Base-by-base conservation (phyloP, 2,329 filamentous ascomycete genomes). In the Plenodomus lindquistii region DNA sequence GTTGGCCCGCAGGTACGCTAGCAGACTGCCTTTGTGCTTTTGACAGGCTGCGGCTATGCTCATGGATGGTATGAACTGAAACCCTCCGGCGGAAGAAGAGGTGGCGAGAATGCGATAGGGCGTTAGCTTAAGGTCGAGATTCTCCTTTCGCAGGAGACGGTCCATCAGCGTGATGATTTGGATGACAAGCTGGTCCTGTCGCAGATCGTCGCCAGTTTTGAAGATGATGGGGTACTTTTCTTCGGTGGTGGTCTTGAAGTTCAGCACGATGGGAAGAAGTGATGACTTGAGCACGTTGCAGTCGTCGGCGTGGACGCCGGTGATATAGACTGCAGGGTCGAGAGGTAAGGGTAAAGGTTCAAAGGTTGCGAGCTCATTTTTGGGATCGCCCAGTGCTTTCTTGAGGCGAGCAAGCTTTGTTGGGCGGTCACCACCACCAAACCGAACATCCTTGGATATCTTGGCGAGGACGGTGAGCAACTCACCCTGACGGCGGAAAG, bases 111-210 rank as follows among this genome's bases (percentile, higher is more conserved):
- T 97, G 62, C 93, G 93, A 77, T 99, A 99, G 0, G 94, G 94
- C 0, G 93, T 93, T 1, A 99, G 81, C 67, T 95, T 97, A 37
- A 99, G 81, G 67, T 99, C 94, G 9, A 99, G 79, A 53, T 99
- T 97, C 69, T 99, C 94, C 67, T 97, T 97, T 50, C 90, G 89
- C 4, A 99, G 81, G 1, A 99, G 83, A 49, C 93, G 89, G 65
- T 99, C 94, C 94, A 99, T 99, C 15, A 99, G 81, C 0, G 91
- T 96, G 70, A 99, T 97, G 66, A 97, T 97, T 66, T 90, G 94
- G 45, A 99, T 95, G 29, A 99, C 93, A 2, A 99, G 83, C 69
- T 99, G 94, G 67, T 99, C 94, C 73, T 99, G 94, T 13, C 94
- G 88, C 42, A 99, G 79, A 69, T 99, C 94, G 68, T 99, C 94